Base-by-base conservation (phyloP, 108 stramenopile species). In the Conticribra weissflogii region DNA sequence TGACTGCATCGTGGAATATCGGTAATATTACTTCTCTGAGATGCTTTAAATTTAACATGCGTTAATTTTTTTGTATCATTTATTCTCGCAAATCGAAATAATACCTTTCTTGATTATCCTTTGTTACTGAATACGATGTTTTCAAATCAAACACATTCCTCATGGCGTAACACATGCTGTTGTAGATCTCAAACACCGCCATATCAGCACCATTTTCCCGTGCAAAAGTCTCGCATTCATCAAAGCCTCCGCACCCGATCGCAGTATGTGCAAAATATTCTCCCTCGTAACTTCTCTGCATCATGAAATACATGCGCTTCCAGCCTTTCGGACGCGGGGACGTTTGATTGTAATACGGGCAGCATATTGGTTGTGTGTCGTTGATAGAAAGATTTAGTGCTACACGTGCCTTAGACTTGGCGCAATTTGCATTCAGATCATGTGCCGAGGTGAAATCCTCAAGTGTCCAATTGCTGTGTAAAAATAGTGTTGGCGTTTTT, bases 361-460 rank as follows among this genome's bases (percentile, higher is more conserved):
- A 78, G 44, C 77, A 78, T 22, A 59, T 59, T 29, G 77, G 77
- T 33, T 78, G 77, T 0, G 77, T 78, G 23, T 78, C 58, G 33
- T 55, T 60, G 9, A 46, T 49, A 17, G 24, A 45, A 25, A 78
- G 47, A 17, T 8, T 36, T 27, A 23, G 44, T 12, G n/a, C 36
- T 21, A 34, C 41, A 33, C 68, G 60, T 17, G 62, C 76, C 61
- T 49, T 63, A 45, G 61, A 46, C 8, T 22, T 32, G 2, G 14
- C 8, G 33, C 72, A 74, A 23, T 23, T 33, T 56, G 67, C 34
- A 17, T 74, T 50, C 1, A 79, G 59, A 61, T 79, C 66, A 51
- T 79, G 78, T 19, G 67, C 67, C 9, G 4, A 29, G 15, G 68
- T 50, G 57, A 74, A 79, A 61, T 79, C 78, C 19, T 33, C 19